Evolutionary conservation across 129 eudicot species (phyloP).

Genomic region (Silybum marianum): DNA sequence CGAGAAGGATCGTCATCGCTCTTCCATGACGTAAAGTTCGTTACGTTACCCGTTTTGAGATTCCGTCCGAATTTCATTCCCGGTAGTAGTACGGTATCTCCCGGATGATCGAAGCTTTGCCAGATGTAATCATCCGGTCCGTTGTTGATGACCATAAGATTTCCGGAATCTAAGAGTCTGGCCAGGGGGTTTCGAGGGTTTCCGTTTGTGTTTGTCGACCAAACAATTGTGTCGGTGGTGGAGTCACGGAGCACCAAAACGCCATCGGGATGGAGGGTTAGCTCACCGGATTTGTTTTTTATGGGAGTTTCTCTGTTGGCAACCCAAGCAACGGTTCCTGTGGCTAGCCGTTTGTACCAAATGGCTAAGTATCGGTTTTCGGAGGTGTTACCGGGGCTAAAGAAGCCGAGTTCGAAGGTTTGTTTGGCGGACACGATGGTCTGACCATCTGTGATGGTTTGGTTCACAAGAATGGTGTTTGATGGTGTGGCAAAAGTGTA

Average conservation of each 20-base stretch:
- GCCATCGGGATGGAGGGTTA: background rate
- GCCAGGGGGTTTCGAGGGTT: background rate
- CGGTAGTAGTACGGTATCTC: no score
- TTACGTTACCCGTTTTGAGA: no score
- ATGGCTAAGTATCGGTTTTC: constrained; percentile 23
- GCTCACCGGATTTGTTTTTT: background rate
- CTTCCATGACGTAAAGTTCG: no score
- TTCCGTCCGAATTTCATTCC: no score
- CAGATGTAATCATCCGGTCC: constrained; percentile 8
- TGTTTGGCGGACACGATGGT: constrained; percentile 30
- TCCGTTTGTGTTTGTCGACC: constrained; percentile 20
- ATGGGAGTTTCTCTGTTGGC: constrained; percentile 35
- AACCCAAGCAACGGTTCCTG: constrained; percentile 20
- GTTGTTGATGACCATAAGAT: constrained; percentile 17
- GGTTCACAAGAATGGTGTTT: background rate
- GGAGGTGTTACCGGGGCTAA: constrained; percentile 17
- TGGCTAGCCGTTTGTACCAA: constrained; percentile 23
- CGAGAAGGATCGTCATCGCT: no score
- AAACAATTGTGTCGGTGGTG: background rate
- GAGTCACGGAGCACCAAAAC: background rate
- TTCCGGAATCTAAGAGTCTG: constrained; percentile 31
- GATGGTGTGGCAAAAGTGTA: background rate
- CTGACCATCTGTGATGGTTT: constrained; percentile 24
- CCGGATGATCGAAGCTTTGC: no score
- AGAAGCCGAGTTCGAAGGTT: constrained; percentile 47